Conservation (phyloP, 2,329 filamentous ascomycete genomes). For the Paraphoma chrysanthemicola region DNA sequence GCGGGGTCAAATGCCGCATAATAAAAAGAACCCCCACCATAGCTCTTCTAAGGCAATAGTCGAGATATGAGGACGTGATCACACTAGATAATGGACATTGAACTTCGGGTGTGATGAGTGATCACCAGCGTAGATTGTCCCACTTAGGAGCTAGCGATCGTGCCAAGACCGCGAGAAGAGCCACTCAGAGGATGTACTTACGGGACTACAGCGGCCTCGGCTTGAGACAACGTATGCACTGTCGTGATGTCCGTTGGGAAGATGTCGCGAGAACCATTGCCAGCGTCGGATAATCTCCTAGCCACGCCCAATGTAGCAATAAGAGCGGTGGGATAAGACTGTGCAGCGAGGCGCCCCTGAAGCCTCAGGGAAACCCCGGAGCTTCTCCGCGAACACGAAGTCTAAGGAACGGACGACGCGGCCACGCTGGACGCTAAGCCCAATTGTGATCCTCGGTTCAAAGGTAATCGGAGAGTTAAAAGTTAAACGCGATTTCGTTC, state of each 20-base stretch:
- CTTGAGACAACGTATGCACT: background rate
- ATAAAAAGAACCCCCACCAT: no score
- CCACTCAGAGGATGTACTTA: no score
- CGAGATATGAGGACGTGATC: no score
- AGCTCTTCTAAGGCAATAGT: no score
- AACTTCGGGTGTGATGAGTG: no score
- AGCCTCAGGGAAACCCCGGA: conserved; percentile 6
- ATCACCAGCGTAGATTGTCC: no score
- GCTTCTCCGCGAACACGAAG: conserved; percentile 4
- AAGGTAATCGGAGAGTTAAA: background rate
- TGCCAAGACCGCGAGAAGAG: no score
- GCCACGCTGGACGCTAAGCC: conserved; percentile 1
- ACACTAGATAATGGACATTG: no score
- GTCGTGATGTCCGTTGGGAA: background rate
- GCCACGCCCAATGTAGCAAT: background rate
- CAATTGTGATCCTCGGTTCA: background rate
- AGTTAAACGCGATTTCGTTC: background rate
- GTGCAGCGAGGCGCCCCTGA: background rate
- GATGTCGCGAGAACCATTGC: background rate
- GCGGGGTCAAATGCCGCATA: no score
- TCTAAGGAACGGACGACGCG: background rate
- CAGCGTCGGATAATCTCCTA: background rate
- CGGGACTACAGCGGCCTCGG: no score
- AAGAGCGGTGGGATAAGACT: background rate
- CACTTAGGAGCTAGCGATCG: no score